Percentiles rank a stretch among this genome's conserved stretches.
Conservation (phyloP, 2,329 filamentous ascomycete species). For the Ilyonectria robusta region DNA sequence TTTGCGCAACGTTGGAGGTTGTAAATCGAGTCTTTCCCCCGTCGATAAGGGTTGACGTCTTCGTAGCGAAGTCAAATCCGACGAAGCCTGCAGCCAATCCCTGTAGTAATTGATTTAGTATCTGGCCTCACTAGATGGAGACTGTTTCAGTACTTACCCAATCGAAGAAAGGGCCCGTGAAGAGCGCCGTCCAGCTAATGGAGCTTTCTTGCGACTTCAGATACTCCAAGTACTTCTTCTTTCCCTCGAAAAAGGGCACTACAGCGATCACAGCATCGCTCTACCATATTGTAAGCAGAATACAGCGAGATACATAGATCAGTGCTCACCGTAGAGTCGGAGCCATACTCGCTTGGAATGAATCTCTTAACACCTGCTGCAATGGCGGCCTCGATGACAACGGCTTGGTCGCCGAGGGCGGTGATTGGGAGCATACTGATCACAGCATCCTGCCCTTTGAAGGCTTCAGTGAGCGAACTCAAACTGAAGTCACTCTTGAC, state of each 20-base stretch:
- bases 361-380: not conserved
- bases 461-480: not conserved
- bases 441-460: not conserved
- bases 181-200: not conserved
- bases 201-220: not conserved
- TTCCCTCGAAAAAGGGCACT: not conserved
- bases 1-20: not conserved
- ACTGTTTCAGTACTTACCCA: not conserved
- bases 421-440: not conserved
- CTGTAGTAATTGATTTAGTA: not conserved
- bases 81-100: slow-evolving; percentile 6
- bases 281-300: not conserved
- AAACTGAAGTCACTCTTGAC: not conserved
- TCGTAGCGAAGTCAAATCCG: slow-evolving; percentile 11
- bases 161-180: not conserved
- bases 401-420: not conserved
- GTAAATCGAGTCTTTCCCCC: not conserved
- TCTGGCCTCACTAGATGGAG: not conserved
- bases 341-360: not conserved
- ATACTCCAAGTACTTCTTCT: not conserved
- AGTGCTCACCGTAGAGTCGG: not conserved
- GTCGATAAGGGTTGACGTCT: not conserved
- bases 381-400: not conserved
- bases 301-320: not conserved
- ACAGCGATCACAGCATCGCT: not conserved